Percentiles rank a stretch among this genome's conserved stretches.
These are phyloP conservation scores for Angomonas desouzai DNA, from an alignment of 208 protist species.

Conservation along the genomic window DNA sequence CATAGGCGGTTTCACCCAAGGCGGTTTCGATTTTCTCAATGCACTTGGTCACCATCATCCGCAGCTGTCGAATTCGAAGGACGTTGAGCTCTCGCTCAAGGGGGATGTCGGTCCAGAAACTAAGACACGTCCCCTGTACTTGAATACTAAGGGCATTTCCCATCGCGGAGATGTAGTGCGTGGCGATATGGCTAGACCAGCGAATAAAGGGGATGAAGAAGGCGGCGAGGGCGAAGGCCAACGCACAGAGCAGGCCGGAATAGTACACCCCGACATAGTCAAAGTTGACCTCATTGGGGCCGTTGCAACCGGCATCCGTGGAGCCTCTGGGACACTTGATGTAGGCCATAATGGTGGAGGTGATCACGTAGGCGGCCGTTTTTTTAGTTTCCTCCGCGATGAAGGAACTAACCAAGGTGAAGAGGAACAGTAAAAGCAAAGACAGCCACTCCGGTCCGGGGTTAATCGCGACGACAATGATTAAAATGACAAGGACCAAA, in stretches of 20 bases:
- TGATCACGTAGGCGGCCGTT: constrained; percentile 81
- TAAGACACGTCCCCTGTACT: constrained; percentile 76
- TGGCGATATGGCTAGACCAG: constrained; percentile 79
- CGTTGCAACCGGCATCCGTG: constrained; percentile 17
- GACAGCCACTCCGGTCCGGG: constrained; percentile 54
- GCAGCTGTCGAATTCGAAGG: constrained; percentile 79
- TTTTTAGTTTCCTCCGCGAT: constrained; percentile 86
- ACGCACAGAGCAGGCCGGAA: constrained; percentile 62
- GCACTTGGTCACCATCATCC: constrained; percentile 63
- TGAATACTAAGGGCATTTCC: constrained; percentile 83
- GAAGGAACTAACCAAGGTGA: constrained; percentile 74
- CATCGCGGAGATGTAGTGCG: constrained; percentile 70
- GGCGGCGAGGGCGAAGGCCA: constrained; percentile 65
- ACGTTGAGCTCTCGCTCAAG: constrained; percentile 86
- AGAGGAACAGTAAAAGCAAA: constrained; percentile 72
- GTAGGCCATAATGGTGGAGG: constrained; percentile 80
- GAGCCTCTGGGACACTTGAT: constrained; percentile 34
- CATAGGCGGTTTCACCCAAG: constrained; percentile 71
- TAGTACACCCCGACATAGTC: constrained; percentile 72
- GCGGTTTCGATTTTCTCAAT: constrained; percentile 57
- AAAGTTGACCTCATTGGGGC: constrained; percentile 21
- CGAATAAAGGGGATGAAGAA: constrained; percentile 86
- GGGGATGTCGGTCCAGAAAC: constrained; percentile 74
- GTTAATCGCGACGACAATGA: constrained; percentile 59
- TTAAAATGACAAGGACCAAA: constrained; percentile 58